Conservation (phyloP, 1,139 yeast genomes). For the Candida glucosophila region DNA sequence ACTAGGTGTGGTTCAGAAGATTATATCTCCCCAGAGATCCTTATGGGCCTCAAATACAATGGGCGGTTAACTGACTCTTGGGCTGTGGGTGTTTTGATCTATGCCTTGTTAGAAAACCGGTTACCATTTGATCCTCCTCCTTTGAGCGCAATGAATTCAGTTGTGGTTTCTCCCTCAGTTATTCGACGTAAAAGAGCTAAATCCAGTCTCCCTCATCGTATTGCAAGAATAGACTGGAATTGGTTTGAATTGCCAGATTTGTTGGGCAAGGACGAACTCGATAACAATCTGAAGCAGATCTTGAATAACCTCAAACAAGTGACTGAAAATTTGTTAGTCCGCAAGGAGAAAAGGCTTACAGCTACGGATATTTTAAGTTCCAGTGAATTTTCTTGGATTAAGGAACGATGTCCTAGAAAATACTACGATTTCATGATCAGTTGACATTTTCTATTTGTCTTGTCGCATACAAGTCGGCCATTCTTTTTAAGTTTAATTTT, state of each 20-base stretch:
- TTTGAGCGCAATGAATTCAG: constrained; percentile 18
- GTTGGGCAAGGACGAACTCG: constrained; percentile 9
- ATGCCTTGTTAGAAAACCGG: constrained; percentile 73
- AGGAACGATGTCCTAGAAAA: constrained; percentile 8
- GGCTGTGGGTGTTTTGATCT: constrained; percentile 89
- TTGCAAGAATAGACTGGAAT: constrained; percentile 88
- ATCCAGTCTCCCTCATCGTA: constrained; percentile 73
- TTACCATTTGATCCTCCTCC: constrained; percentile 77
- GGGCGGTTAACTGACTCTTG: constrained; percentile 88
- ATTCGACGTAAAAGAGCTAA: constrained; percentile 42
- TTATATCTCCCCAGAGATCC: constrained; percentile 86
- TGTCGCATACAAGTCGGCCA: no score
- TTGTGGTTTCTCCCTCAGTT: constrained; percentile 37
- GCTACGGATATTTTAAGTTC: constrained; percentile 8
- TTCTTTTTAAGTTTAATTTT: no score
- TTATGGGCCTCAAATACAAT: constrained; percentile 84
- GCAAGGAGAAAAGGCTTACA: constrained; percentile 27
- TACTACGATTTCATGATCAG: no score
- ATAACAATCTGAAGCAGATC: constrained; percentile 13
- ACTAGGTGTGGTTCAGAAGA: constrained; percentile 96
- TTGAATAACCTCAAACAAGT: constrained; percentile 19
- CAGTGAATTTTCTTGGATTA: constrained; percentile 16
- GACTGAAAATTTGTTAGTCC: constrained; percentile 28
- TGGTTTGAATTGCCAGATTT: constrained; percentile 44
- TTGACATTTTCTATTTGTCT: no score